These are phyloP conservation scores for Sporobolomyces roseus DNA, from an alignment of 768 basidiomycete genomes.

Conservation along the genomic window DNA sequence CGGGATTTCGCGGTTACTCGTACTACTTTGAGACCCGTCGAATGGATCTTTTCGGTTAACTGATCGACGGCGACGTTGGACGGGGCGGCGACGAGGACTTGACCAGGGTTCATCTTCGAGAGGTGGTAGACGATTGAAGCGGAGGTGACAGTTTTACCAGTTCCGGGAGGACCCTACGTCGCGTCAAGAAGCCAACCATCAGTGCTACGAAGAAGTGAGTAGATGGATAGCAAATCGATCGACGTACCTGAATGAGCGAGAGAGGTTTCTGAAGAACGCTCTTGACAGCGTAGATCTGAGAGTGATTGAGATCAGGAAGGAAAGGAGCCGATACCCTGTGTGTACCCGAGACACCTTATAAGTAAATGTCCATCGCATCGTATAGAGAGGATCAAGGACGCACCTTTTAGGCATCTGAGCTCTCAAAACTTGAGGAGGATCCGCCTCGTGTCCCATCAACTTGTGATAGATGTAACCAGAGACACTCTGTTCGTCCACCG, in stretches of 20 bases:
- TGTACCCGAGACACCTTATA: neutral
- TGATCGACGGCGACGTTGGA: slow-evolving; percentile 99
- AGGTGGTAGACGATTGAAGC: slow-evolving; percentile 98
- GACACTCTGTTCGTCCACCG: slow-evolving; percentile 98
- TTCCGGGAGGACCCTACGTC: slow-evolving; percentile 88
- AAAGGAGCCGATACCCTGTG: slow-evolving; percentile 86
- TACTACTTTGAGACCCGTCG: slow-evolving; percentile 98
- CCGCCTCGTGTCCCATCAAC: slow-evolving; percentile 83
- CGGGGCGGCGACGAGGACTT: slow-evolving; percentile 92
- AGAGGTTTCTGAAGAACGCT: slow-evolving; percentile 97
- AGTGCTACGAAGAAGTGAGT: neutral
- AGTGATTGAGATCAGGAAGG: slow-evolving; percentile 96
- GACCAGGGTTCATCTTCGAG: slow-evolving; percentile 97
- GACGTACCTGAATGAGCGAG: slow-evolving; percentile 76
- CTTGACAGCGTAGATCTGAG: slow-evolving; percentile 99
- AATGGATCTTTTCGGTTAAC: slow-evolving; percentile 96
- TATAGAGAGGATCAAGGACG: neutral
- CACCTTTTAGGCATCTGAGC: slow-evolving; percentile 86
- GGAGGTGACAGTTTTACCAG: slow-evolving; percentile 95
- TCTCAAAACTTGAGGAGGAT: slow-evolving; percentile 76
- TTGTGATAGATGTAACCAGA: slow-evolving; percentile 99
- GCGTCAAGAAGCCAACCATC: neutral
- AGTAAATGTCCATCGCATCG: neutral
- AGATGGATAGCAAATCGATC: neutral
- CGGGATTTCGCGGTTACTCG: slow-evolving; percentile 96